Base-by-base conservation (phyloP, 176 grass and related monocot genomes). In the Guadua angustifolia region DNA sequence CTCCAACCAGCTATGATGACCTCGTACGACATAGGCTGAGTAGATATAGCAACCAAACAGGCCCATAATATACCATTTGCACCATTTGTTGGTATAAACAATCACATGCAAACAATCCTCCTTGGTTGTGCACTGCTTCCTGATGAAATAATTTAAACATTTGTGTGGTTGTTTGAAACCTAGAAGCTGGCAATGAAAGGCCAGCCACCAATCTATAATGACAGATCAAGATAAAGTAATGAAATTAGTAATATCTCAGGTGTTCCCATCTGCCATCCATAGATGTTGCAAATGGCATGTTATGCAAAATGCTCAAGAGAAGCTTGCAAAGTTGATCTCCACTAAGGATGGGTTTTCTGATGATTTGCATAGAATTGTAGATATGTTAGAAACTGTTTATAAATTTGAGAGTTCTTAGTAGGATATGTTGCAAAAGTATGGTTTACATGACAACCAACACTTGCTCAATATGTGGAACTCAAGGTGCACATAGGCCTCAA, bases 161-260 rank as follows among this genome's bases (percentile, higher is more conserved):
- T 90, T 46, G 5, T 5, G 0, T 83, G 63, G 72, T 0, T 69
- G 0, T 59, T 58, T 19, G 0, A 45, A 9, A 24, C 9, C 0
- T 32, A 2, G 57, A 25, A 62, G 7, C 4, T 44, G 9, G 36
- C 38, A 7, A 59, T 77, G 36, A 40, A 25, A 16, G 4, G 65
- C 0, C 3, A 33, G 0, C n/a, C 19, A 0, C 42, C 42, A 29
- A 22, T 17, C 0, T 26, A 7, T 71, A 0, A 71, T 71, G 42
- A 62, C 8, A 10, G 4, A 78, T 3, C 38, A 44, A 12, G 39
- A 60, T 0, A 16, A 7, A 7, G 24, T 16, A 7, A 78, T 78
- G 0, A 0, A 16, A 3, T 1, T 5, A 12, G 9, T 16, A 0
- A 79, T 79, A 9, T 0, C 13, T 0, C 0, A 5, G 0, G 22